phyloP scores from a whole-genome alignment of 176 grass and related monocot genomes.

The Luzula sylvatica region DNA sequence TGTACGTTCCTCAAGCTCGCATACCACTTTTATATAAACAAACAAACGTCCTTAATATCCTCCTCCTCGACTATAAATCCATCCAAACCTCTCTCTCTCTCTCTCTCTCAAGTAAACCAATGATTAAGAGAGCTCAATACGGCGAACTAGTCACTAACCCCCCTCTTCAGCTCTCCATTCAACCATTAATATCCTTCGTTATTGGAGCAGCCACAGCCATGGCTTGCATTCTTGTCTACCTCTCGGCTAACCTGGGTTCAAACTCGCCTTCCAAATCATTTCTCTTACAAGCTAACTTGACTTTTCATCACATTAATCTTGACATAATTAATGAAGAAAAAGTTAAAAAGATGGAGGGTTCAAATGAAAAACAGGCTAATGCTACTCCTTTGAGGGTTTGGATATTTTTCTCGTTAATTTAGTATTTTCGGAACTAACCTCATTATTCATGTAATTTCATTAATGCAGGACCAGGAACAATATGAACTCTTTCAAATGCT shows the following conservation, averaged over 20 bases:
- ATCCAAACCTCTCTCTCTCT: neutral
- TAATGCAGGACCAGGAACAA: too few species aligned
- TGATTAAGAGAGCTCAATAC: conserved; percentile 16
- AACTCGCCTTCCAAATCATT: neutral
- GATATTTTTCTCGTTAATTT: too few species aligned
- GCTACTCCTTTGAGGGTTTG: neutral
- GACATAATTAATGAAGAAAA: neutral
- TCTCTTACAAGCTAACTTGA: conserved; percentile 5
- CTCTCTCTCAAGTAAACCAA: neutral
- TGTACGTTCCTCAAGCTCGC: too few species aligned
- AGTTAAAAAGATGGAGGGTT: neutral
- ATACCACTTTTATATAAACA: neutral
- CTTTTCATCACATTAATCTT: neutral
- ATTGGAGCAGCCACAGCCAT: conserved; percentile 67
- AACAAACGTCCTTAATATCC: neutral
- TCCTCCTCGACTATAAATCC: neutral
- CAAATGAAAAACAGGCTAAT: neutral
- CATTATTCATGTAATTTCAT: too few species aligned
- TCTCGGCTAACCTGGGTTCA: conserved; percentile 22
- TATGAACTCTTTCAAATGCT: conserved; percentile 6
- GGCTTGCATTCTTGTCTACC: conserved; percentile 60
- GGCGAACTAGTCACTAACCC: conserved; percentile 22
- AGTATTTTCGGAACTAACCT: too few species aligned
- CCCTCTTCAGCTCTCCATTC: neutral
- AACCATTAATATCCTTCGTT: conserved; percentile 50